These are phyloP conservation scores for Seiridium unicorne DNA, from an alignment of 2,329 filamentous ascomycete species.

Conservation along the genomic window DNA sequence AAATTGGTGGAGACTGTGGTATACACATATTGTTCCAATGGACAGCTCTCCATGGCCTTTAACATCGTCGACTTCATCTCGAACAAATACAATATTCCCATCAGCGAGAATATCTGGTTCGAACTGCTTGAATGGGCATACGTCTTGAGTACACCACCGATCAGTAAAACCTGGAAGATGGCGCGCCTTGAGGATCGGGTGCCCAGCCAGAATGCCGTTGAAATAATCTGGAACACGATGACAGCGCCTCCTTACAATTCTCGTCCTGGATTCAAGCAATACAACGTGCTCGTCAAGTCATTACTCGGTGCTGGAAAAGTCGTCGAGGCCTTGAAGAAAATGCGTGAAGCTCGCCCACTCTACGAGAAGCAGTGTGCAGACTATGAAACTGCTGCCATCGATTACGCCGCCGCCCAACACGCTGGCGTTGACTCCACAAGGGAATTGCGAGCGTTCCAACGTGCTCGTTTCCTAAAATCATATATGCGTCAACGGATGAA, in stretches of 20 bases:
- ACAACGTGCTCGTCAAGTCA: conserved; percentile 49
- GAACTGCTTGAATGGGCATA: conserved; percentile 68
- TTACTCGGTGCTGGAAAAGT: conserved; percentile 13
- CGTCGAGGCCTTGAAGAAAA: conserved; percentile 18
- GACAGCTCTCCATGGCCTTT: conserved; percentile 56
- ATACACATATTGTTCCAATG: conserved; percentile 66
- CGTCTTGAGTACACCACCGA: conserved; percentile 45
- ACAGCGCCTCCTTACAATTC: conserved; percentile 55
- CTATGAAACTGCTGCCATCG: conserved; percentile 20
- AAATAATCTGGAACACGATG: conserved; percentile 59
- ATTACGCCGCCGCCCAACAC: conserved; percentile 21
- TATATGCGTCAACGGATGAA: conserved; percentile 30
- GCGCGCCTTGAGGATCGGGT: conserved; percentile 27
- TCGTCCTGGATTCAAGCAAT: conserved; percentile 54
- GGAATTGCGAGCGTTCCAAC: conserved; percentile 18
- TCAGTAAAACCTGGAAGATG: conserved; percentile 32
- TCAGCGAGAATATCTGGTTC: conserved; percentile 60
- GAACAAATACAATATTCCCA: conserved; percentile 52
- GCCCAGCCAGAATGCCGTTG: conserved; percentile 42
- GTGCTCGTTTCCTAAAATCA: conserved; percentile 25
- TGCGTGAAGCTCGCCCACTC: conserved; percentile 23
- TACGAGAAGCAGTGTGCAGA: conserved; percentile 26
- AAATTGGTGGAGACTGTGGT: conserved; percentile 65
- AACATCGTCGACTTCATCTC: conserved; percentile 64
- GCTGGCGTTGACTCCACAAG: conserved; percentile 17